phyloP scores from a whole-genome alignment of 805 yeast genomes.

The Hanseniaspora hatyaiensis region DNA sequence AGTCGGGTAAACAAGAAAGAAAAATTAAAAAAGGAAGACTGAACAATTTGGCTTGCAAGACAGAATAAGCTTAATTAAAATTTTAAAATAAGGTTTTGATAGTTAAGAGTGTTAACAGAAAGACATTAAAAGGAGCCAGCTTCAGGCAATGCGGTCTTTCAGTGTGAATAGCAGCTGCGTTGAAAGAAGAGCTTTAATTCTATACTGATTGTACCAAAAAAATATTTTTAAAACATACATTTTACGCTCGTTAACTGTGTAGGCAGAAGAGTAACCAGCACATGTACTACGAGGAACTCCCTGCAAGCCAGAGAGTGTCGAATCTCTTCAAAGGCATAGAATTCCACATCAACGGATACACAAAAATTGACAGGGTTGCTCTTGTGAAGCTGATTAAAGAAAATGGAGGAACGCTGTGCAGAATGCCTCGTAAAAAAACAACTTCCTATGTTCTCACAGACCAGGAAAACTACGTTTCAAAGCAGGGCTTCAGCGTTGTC shows the following conservation, averaged over 20 bases:
- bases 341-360: conserved; percentile 80
- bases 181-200: too few species aligned
- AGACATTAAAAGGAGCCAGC: too few species aligned
- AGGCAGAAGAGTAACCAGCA: too few species aligned
- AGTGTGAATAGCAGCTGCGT: too few species aligned
- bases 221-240: too few species aligned
- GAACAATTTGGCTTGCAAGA: background rate
- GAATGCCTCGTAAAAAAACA: conserved; percentile 53
- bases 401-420: conserved; percentile 72
- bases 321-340: conserved; percentile 48
- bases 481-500: conserved; percentile 49
- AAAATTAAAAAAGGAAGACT: background rate
- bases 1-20: too few species aligned
- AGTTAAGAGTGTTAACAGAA: too few species aligned
- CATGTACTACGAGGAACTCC: background rate
- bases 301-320: background rate
- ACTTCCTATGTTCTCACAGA: conserved; percentile 79
- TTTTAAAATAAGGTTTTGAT: too few species aligned
- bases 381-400: conserved; percentile 58
- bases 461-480: conserved; percentile 45
- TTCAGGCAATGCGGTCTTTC: too few species aligned
- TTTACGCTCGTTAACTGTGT: too few species aligned
- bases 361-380: conserved; percentile 64
- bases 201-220: too few species aligned
- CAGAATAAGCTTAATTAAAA: too few species aligned